A percentile compares a stretch with the other conserved stretches of the same genome.
phyloP scores from a whole-genome alignment of 371 early-diverging fungal species.

The Saksenaea vasiformis region DNA sequence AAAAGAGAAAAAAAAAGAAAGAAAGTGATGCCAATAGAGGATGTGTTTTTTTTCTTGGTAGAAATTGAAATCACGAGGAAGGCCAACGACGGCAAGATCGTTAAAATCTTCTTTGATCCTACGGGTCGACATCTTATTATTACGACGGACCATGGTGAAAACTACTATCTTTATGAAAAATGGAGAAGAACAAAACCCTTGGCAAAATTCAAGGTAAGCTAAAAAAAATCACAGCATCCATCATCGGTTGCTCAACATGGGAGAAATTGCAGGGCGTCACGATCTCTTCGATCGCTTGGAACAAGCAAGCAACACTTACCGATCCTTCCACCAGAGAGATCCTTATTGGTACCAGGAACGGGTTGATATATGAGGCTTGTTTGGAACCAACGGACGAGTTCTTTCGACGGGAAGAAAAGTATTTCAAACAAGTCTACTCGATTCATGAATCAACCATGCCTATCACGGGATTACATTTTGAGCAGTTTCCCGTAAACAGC shows the following conservation, averaged over 20 bases:
- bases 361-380: slow-evolving; percentile 84
- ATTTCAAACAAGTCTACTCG: slow-evolving; percentile 69
- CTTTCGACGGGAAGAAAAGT: slow-evolving; percentile 80
- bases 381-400: slow-evolving; percentile 82
- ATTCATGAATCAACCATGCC: slow-evolving; percentile 65
- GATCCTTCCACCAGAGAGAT: slow-evolving; percentile 76
- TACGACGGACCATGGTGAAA: slow-evolving; percentile 85
- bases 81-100: slow-evolving; percentile 62
- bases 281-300: slow-evolving; percentile 90
- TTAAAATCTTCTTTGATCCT: slow-evolving; percentile 81
- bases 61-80: slow-evolving; percentile 79
- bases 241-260: not conserved
- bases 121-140: slow-evolving; percentile 86
- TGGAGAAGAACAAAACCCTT: slow-evolving; percentile 77
- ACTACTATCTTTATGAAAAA: slow-evolving; percentile 78
- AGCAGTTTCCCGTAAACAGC: slow-evolving; percentile 70
- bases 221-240: not conserved
- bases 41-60: slow-evolving; percentile 19
- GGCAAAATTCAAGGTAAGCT: slow-evolving; percentile 60
- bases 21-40: not conserved
- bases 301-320: slow-evolving; percentile 56
- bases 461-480: slow-evolving; percentile 79
- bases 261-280: slow-evolving; percentile 60
- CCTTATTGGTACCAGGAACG: slow-evolving; percentile 82
- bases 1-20: not conserved